Percentiles rank a stretch among this genome's conserved stretches.
phyloP scores from a whole-genome alignment of 371 early-diverging fungal species.

The Conidiobolus incongruus region DNA sequence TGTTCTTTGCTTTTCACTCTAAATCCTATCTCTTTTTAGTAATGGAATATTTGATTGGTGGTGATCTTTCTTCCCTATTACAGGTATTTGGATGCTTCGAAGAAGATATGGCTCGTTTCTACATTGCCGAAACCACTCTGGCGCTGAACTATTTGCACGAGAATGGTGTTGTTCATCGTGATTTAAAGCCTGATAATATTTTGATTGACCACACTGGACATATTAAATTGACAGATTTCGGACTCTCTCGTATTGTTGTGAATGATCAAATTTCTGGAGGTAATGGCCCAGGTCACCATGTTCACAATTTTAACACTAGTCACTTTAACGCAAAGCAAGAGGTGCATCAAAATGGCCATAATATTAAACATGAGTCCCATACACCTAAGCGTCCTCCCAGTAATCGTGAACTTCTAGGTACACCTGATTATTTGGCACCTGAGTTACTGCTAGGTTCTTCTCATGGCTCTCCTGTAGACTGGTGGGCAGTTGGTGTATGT shows the following conservation, averaged over 20 bases:
- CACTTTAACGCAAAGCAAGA: neutral
- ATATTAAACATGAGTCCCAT: neutral
- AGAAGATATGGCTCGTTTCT: slow-evolving; percentile 81
- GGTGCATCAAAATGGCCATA: no score
- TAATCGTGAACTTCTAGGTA: slow-evolving; percentile 29
- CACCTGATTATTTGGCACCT: slow-evolving; percentile 95
- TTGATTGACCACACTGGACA: slow-evolving; percentile 56
- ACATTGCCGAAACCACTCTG: slow-evolving; percentile 80
- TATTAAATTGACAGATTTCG: slow-evolving; percentile 81
- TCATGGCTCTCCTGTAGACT: slow-evolving; percentile 72
- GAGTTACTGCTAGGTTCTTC: slow-evolving; percentile 75
- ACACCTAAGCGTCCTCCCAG: neutral
- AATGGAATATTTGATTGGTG: slow-evolving; percentile 91
- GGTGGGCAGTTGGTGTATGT: slow-evolving; percentile 86
- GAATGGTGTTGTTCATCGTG: slow-evolving; percentile 62
- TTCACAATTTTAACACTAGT: neutral
- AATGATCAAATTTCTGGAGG: neutral
- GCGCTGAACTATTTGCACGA: slow-evolving; percentile 82
- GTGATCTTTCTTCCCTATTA: slow-evolving; percentile 81
- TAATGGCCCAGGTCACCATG: neutral
- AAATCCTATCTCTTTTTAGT: slow-evolving; percentile 80
- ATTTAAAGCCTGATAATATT: slow-evolving; percentile 67
- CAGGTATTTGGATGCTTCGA: slow-evolving; percentile 67
- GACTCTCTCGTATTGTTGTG: slow-evolving; percentile 56
- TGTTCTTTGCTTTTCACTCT: slow-evolving; percentile 84